phyloP scores from a whole-genome alignment of 176 grass and related monocot species.

The Oryza glaberrima region DNA sequence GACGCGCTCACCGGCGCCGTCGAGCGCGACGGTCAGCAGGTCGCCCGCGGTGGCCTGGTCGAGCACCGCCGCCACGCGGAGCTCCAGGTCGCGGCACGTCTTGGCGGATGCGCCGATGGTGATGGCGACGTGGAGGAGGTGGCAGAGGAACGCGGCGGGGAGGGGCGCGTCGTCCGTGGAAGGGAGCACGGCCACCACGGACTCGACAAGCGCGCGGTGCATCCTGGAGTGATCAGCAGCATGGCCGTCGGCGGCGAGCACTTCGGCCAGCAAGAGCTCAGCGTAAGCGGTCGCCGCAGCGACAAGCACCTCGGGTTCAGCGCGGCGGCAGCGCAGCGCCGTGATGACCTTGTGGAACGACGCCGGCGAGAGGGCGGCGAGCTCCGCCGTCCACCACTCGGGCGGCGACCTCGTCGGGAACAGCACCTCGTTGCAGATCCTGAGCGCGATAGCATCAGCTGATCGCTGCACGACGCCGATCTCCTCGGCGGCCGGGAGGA shows the following conservation, averaged over 20 bases:
- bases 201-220: constrained; percentile 47
- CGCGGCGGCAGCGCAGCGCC: constrained; percentile 51
- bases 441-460: constrained; percentile 52
- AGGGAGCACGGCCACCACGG: constrained; percentile 60
- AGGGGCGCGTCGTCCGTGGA: constrained; percentile 40
- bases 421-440: constrained; percentile 62
- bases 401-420: constrained; percentile 50
- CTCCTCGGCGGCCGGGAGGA: constrained; percentile 56
- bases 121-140: constrained; percentile 58
- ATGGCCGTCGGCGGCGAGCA: neutral
- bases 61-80: constrained; percentile 61
- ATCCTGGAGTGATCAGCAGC: neutral
- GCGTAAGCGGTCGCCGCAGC: constrained; percentile 47
- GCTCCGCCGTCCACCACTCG: constrained; percentile 69
- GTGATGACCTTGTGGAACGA: constrained; percentile 66
- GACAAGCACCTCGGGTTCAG: constrained; percentile 46
- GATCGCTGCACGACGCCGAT: constrained; percentile 45
- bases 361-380: constrained; percentile 42
- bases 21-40: constrained; percentile 59
- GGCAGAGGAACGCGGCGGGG: constrained; percentile 65
- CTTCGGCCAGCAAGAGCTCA: constrained; percentile 51
- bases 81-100: constrained; percentile 67
- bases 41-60: constrained; percentile 57
- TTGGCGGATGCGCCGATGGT: constrained; percentile 28
- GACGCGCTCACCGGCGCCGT: constrained; percentile 45